A percentile compares a stretch with the other conserved stretches of the same genome.
These are phyloP conservation scores for Paecilomyces formosus DNA, from an alignment of 2,329 filamentous ascomycete genomes.

Conservation along the genomic window DNA sequence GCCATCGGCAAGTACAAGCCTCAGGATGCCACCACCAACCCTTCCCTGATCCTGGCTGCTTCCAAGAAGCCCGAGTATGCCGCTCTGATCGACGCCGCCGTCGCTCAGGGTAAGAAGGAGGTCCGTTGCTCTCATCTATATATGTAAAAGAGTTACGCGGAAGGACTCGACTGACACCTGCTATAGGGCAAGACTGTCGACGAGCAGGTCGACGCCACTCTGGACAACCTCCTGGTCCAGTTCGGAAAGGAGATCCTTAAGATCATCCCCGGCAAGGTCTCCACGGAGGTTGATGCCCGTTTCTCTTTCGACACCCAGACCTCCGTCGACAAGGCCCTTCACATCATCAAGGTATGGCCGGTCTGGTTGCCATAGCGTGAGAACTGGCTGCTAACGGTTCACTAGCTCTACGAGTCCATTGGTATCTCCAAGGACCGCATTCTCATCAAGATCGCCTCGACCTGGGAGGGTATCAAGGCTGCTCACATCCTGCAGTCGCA, in stretches of 20 bases:
- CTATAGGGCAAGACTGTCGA: slow-evolving; percentile 56
- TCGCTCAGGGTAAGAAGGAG: slow-evolving; percentile 76
- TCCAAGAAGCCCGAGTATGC: slow-evolving; percentile 98
- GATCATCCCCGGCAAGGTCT: slow-evolving; percentile 97
- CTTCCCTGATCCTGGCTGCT: slow-evolving; percentile 93
- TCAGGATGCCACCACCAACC: slow-evolving; percentile 99
- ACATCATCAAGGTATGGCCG: slow-evolving; percentile 79
- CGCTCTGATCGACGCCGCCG: slow-evolving; percentile 77
- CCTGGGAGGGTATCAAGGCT: slow-evolving; percentile 99
- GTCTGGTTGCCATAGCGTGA: background rate
- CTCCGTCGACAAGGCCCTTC: slow-evolving; percentile 89
- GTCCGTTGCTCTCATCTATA: slow-evolving; percentile 34
- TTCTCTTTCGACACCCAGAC: slow-evolving; percentile 93
- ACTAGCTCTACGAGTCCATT: slow-evolving; percentile 86
- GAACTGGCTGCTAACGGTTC: background rate
- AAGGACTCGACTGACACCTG: slow-evolving; percentile 2
- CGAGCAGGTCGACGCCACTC: slow-evolving; percentile 76
- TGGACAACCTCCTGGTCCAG: slow-evolving; percentile 92
- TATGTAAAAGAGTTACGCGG: background rate
- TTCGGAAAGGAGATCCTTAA: slow-evolving; percentile 97
- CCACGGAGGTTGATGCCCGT: slow-evolving; percentile 92
- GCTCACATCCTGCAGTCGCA: slow-evolving; percentile 93
- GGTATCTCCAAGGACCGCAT: slow-evolving; percentile 91
- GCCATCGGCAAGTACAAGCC: slow-evolving; percentile 99
- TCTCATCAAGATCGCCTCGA: slow-evolving; percentile 98